These are phyloP conservation scores for Arctium lappa DNA, from an alignment of 129 eudicot species.

Conservation along the genomic window DNA sequence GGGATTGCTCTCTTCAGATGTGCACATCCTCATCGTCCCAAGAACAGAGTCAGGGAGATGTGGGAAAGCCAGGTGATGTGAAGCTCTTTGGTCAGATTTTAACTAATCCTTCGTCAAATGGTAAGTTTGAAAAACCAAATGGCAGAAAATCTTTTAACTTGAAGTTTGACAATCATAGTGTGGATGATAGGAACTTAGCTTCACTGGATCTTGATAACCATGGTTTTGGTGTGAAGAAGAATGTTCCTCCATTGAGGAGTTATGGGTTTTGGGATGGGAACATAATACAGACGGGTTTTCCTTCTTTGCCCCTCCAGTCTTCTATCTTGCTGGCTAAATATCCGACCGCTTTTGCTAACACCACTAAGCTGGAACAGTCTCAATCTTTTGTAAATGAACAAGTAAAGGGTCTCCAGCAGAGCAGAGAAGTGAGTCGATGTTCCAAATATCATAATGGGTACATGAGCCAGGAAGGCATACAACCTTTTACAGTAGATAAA, in stretches of 20 bases:
- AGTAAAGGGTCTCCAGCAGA: constrained; percentile 30
- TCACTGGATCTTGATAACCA: background rate
- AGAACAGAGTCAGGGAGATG: constrained; percentile 30
- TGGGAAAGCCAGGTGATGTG: constrained; percentile 69
- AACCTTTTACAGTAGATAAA: constrained; percentile 28
- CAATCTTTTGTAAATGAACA: constrained; percentile 20
- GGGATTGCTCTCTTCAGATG: background rate
- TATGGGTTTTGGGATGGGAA: constrained; percentile 71
- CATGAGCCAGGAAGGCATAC: background rate
- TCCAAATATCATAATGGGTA: constrained; percentile 28
- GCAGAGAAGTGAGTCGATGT: constrained; percentile 25
- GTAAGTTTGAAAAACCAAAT: constrained; percentile 20
- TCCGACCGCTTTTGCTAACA: constrained; percentile 68
- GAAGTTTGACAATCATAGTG: constrained; percentile 24
- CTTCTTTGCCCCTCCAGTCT: constrained; percentile 60
- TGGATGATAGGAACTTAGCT: background rate
- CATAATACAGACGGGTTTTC: constrained; percentile 33
- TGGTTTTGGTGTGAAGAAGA: constrained; percentile 18
- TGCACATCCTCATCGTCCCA: constrained; percentile 18
- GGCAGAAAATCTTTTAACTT: constrained; percentile 32
- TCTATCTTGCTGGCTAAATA: constrained; percentile 67
- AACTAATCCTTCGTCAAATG: constrained; percentile 17
- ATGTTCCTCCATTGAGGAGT: constrained; percentile 36
- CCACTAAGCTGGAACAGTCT: constrained; percentile 35
- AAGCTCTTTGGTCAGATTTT: constrained; percentile 85